Conservation (phyloP, 306 rosid species). For the Abrus pulchellus region DNA sequence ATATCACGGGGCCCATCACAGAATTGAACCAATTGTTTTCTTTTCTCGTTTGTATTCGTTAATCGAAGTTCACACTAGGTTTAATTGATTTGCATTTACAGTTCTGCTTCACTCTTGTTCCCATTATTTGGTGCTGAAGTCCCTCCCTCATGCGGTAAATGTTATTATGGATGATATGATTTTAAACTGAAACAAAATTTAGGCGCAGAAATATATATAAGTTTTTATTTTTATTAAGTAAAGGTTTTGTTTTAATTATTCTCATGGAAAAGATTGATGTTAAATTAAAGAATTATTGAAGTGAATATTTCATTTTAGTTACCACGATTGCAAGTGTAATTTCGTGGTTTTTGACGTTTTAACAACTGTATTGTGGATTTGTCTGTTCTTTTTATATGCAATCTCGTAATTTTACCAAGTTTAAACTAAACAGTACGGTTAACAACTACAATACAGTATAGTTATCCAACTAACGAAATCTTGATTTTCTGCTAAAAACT, state of each 20-base stretch:
- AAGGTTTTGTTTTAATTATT: too few species aligned
- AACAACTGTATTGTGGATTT: background rate
- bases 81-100: constrained; percentile 38
- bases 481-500: too few species aligned
- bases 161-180: background rate
- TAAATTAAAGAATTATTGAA: too few species aligned
- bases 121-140: background rate
- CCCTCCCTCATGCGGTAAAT: background rate
- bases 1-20: constrained; percentile 31
- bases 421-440: background rate
- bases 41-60: background rate
- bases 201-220: background rate
- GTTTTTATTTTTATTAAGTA: too few species aligned
- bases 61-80: background rate
- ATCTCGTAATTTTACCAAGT: background rate
- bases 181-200: background rate
- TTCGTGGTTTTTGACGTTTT: too few species aligned
- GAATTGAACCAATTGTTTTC: constrained; percentile 24
- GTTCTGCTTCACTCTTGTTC: background rate
- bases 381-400: background rate
- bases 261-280: too few species aligned
- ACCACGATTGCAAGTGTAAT: too few species aligned
- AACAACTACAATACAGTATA: background rate
- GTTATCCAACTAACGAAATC: too few species aligned
- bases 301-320: too few species aligned